These are phyloP conservation scores for Daldinia eschscholtzii DNA, from an alignment of 2,329 filamentous ascomycete genomes.

Conservation along the genomic window DNA sequence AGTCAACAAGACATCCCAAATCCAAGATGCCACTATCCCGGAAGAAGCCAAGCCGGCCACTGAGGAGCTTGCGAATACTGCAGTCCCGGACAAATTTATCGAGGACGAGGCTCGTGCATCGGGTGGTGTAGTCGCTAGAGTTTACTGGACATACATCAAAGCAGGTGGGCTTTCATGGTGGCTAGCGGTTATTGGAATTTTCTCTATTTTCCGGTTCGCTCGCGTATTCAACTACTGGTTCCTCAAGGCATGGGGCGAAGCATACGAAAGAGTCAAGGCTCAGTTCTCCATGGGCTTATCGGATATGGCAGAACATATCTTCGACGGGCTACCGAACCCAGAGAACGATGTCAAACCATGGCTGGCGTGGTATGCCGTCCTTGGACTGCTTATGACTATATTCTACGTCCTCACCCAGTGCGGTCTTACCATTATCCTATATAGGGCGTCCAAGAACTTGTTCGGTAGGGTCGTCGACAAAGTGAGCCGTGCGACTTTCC, in stretches of 20 bases:
- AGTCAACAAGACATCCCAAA: constrained; percentile 52
- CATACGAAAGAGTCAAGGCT: constrained; percentile 63
- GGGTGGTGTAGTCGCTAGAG: constrained; percentile 78
- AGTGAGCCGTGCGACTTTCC: constrained; percentile 84
- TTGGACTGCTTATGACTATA: constrained; percentile 73
- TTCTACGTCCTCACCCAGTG: constrained; percentile 72
- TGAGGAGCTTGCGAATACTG: constrained; percentile 61
- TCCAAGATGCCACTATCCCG: constrained; percentile 49
- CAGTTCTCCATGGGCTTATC: constrained; percentile 26
- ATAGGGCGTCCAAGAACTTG: constrained; percentile 79
- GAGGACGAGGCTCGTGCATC: constrained; percentile 81
- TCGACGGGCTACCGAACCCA: constrained; percentile 73
- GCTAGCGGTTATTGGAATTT: constrained; percentile 72
- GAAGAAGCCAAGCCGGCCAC: constrained; percentile 49
- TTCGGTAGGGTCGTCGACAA: constrained; percentile 79
- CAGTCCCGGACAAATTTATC: constrained; percentile 79
- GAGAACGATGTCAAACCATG: constrained; percentile 77
- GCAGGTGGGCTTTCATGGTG: constrained; percentile 83
- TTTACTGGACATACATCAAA: constrained; percentile 89
- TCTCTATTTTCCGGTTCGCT: constrained; percentile 72
- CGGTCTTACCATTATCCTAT: constrained; percentile 81
- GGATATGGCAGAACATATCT: constrained; percentile 48
- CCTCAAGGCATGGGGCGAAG: constrained; percentile 88
- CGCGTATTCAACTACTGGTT: constrained; percentile 81
- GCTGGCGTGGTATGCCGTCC: constrained; percentile 76